Evolutionary conservation across 2,329 filamentous ascomycete genomes (phyloP), one percentile per base, ranked within the genome.

Genomic region (Nectriaceae sp.): DNA sequence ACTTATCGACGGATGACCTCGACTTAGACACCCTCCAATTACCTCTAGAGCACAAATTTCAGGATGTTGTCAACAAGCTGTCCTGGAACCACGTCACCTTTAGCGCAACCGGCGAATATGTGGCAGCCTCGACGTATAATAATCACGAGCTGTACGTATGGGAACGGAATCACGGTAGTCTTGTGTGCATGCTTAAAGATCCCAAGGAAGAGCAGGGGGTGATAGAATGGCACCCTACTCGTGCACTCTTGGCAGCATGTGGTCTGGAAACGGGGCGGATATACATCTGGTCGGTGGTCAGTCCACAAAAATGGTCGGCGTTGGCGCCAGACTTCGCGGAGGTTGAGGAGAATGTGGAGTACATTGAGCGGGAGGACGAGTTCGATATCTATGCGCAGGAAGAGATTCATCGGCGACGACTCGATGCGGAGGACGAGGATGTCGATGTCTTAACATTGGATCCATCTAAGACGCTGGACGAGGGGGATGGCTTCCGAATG

Each of bases 81-180:
- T 91, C 89, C 5, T 99, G 94, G 94, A 99, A 97, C 64, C 91
- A 97, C 64, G 92, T 96, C 49, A 91, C 92, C 0, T 97, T 99
- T 68, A 96, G 90, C 63, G 88, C 90, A 1, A 94, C 89, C 0
- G 92, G 91, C 44, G 94, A 99, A 70, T 97, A 97, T 66, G 91
- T 99, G 35, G 91, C 91, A 20, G 94, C 95, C 1, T 96, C 91
- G 21, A 97, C 94, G 2, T 96, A 91, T 69, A 97, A 97, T 78
- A 99, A 99, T 64, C 92, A 97, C 62, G 93, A 99, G 70, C 89
- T 99, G 55, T 97, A 97, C 70, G 92, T 97, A 21, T 97, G 93
- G 94, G 94, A 99, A 72, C 85, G 94, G 46, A 88, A 87, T 47
- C 90, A 95, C 63, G 94, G 94, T 42, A 96, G 90, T 70, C 75